phyloP scores from a whole-genome alignment of 306 rosid genomes.

The Inga leiocalycina region DNA sequence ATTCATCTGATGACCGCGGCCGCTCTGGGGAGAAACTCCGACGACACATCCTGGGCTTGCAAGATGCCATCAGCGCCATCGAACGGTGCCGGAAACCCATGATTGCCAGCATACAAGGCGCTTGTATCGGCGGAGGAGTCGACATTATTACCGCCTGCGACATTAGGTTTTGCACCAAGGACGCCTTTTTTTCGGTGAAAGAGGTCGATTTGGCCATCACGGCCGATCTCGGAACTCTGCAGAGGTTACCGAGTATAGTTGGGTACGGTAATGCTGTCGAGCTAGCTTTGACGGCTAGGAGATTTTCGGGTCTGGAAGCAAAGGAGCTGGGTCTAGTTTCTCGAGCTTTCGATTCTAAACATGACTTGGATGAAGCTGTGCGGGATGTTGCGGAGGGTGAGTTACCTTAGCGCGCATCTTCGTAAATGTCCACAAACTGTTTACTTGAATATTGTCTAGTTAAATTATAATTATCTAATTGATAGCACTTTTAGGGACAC shows the following conservation, averaged over 20 bases:
- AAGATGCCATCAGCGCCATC: conserved; percentile 71
- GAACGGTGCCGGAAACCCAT: conserved; percentile 91
- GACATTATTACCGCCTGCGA: conserved; percentile 86
- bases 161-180: conserved; percentile 65
- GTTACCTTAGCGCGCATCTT: background rate
- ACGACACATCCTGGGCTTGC: conserved; percentile 62
- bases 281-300: conserved; percentile 80
- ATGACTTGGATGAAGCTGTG: conserved; percentile 54
- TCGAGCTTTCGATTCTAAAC: conserved; percentile 48
- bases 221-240: conserved; percentile 87
- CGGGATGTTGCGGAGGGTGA: conserved; percentile 56
- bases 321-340: conserved; percentile 71
- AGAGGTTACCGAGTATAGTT: conserved; percentile 75
- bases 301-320: conserved; percentile 77
- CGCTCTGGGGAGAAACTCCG: conserved; percentile 67
- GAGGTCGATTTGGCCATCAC: conserved; percentile 85
- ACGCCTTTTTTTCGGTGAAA: conserved; percentile 84
- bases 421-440: background rate
- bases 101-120: conserved; percentile 76
- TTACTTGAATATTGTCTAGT: background rate
- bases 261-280: conserved; percentile 83
- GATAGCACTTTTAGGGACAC: background rate
- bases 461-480: background rate
- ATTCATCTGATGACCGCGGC: conserved; percentile 44
- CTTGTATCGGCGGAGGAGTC: conserved; percentile 78